Base-by-base conservation (phyloP, 139 green algal genomes). In the Zygnema circumcarinatum region DNA sequence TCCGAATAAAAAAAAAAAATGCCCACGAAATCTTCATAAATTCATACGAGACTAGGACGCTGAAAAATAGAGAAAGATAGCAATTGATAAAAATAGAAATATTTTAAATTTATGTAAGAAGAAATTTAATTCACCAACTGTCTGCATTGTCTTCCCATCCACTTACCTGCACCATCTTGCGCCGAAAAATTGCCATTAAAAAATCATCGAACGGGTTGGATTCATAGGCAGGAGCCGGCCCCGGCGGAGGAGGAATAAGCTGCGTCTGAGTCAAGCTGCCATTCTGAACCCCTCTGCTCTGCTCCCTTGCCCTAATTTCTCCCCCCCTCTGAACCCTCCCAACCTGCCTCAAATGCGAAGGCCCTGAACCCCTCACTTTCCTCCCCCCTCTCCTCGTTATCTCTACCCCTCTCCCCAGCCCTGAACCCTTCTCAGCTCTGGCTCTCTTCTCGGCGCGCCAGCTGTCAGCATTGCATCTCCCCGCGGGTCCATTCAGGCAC, bases 101-200 rank as follows among this genome's bases (percentile, higher is more conserved):
- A 25, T 72, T 29, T 25, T 25, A 72, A 29, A 29, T 72, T 72
- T 72, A 33, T 72, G 54, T 72, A 29, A 72, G 29, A 72, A 72
- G 54, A 72, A 72, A 72, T 33, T 72, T 72, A 29, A 33, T 72
- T 25, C 25, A 72, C 54, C 54, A 25, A 72, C 25, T 29, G 25
- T 72, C 54, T 29, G 25, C 54, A 72, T 33, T 72, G 25, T 72
- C 54, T 29, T 29, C 54, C 29, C 29, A 29, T 72, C 38, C 72
- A 36, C 72, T 79, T 16, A 79, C 72, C 72, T 21, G 21, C 72
- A 21, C 72, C 72, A 79, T 79, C 72, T 79, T 79, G 21, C 72
- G 20, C 20, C 72, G 72, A 36, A 79, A 79, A 16, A 79, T 22
- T 16, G 72, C 72, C 21, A 32, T 32, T 32, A 79, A 79, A 35